Conservation (phyloP, 2,329 filamentous ascomycete genomes). For the Tolypocladium tundrense region DNA sequence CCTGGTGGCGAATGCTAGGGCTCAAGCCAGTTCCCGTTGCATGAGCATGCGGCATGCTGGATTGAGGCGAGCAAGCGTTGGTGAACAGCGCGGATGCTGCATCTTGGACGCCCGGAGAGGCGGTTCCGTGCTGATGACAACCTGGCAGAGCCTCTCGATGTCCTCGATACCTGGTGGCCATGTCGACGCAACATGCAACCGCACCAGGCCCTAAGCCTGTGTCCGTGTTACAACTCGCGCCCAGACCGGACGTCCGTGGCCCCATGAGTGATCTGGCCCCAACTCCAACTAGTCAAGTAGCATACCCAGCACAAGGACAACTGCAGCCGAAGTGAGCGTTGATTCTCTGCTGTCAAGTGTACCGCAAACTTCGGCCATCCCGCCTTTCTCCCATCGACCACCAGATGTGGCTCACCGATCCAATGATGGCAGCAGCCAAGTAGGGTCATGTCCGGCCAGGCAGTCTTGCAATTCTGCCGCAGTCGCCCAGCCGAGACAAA, state of each 20-base stretch:
- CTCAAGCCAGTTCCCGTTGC: not conserved
- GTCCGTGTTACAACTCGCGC: not conserved
- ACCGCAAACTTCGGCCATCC: no score
- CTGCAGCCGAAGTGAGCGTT: not conserved
- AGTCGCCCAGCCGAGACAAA: slow-evolving; percentile 4
- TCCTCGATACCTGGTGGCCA: not conserved
- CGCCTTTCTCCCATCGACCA: not conserved
- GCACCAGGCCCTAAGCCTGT: not conserved
- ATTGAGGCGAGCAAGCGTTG: not conserved
- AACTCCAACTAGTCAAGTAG: not conserved
- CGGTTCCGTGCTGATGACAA: not conserved
- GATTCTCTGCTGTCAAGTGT: not conserved
- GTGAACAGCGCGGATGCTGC: not conserved
- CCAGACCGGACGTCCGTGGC: not conserved
- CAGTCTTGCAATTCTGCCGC: not conserved
- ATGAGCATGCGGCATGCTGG: not conserved
- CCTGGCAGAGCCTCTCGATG: not conserved
- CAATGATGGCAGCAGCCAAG: not conserved
- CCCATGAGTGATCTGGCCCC: not conserved
- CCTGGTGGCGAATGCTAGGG: not conserved
- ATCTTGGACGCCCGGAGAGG: not conserved
- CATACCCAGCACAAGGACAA: not conserved
- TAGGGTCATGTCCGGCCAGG: not conserved
- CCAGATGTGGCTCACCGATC: no score
- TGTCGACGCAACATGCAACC: no score